Base-by-base conservation (phyloP, 2,329 filamentous ascomycete species). In the Exophiala alcalophila region DNA sequence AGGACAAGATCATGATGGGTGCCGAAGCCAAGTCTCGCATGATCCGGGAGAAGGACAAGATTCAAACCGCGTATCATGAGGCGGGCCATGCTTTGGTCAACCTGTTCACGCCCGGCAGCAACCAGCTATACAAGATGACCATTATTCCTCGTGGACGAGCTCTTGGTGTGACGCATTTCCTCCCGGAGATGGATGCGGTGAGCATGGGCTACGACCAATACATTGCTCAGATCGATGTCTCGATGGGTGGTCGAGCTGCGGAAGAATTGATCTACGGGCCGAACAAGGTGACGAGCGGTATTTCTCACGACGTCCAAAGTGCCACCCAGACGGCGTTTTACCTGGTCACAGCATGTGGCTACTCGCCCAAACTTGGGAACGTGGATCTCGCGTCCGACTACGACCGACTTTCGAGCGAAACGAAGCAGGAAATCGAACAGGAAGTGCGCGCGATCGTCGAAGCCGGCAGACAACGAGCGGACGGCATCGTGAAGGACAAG, bases 1-100 rank as follows among this genome's bases (percentile, higher is more conserved):
- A 94, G 68, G 92, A 98, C 71, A 92, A 92, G 69, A 86, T 98
- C 40, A 84, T 95, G 64, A 95, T 98, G 88, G 92, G 92, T 25
- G 86, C 91, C 2, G 92, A 98, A 69, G 81, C 84, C 61, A 86
- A 83, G 63, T 94, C 84, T 55, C 88, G 91, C 68, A 78, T 96
- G 42, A 91, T 98, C 42, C 86, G 84, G 29, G 81, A 91, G 52
- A 89, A 94, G 69, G 92, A 98, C 69, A 97, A 94, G 51, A 48
- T 58, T 28, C 83, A 89, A 74, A 95, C 90, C n/a, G 89, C 89
- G 1, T 95, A 94, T 60, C 89, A 95, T 61, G 92, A 98, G 69
- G 94, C 91, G 42, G 92, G 92, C 2, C 92, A 98, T 65, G 89
- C 92, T 6, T 78, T 98, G 11, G 87, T 96, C 46, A 84, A 84